Percentiles rank a stretch among this genome's conserved stretches.
Evolutionary conservation across 2,329 filamentous ascomycete species (phyloP).

Genomic region (Colletotrichum liaoningense): DNA sequence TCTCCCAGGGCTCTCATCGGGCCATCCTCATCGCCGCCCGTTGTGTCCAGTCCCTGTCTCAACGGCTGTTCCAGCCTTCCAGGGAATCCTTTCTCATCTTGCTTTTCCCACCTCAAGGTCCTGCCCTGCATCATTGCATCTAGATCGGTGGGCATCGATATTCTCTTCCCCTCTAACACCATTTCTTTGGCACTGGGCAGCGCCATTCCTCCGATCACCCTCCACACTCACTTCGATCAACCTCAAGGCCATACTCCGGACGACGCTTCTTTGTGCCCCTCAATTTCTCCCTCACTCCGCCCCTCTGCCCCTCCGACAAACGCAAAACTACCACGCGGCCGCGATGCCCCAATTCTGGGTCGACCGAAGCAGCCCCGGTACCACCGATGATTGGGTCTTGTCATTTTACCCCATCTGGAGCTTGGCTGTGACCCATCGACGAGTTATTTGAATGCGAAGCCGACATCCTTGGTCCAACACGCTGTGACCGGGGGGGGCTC

Average conservation of each 20-base stretch:
- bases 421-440: constrained; percentile 16
- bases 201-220: neutral
- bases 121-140: neutral
- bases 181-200: neutral
- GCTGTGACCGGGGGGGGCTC: neutral
- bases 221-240: neutral
- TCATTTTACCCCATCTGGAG: constrained; percentile 5
- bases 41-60: constrained; percentile 9
- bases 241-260: constrained; percentile 2
- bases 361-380: constrained; percentile 21
- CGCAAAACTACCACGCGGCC: constrained; percentile 19
- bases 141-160: neutral
- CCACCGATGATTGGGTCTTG: constrained; percentile 21
- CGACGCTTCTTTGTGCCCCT: constrained; percentile 15
- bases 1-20: neutral
- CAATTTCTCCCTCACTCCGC: constrained; percentile 1
- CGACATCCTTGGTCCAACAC: constrained; percentile 21
- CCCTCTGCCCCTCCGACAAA: constrained; percentile 16
- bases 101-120: neutral
- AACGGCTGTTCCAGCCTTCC: constrained; percentile 15
- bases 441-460: constrained; percentile 24
- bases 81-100: constrained; percentile 1
- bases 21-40: neutral
- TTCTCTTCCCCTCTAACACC: neutral
- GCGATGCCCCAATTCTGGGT: constrained; percentile 13